A percentile compares a stretch with the other conserved stretches of the same genome.
phyloP scores from a whole-genome alignment of 2,329 filamentous ascomycete species.

The Trichothecium roseum region DNA sequence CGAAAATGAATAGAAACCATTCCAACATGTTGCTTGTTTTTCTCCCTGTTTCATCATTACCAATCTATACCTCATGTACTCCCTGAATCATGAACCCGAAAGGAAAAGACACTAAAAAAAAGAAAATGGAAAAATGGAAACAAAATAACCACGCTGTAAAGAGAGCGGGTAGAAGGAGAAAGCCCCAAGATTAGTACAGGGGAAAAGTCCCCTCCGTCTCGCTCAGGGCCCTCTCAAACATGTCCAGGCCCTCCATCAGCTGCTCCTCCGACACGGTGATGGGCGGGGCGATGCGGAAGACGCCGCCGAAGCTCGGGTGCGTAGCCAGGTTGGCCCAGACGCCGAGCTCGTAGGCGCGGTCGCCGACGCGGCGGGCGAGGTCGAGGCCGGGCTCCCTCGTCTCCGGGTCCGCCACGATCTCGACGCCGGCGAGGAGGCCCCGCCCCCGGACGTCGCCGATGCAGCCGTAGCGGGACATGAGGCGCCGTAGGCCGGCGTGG shows the following conservation, averaged over 20 bases:
- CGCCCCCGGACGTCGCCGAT: conserved; percentile 52
- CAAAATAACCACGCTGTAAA: too few relatives aligned
- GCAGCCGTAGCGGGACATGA: conserved; percentile 44
- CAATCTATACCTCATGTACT: too few relatives aligned
- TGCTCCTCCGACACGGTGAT: conserved; percentile 43
- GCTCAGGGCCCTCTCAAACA: conserved; percentile 46
- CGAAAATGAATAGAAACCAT: too few relatives aligned
- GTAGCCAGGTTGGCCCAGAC: conserved; percentile 47
- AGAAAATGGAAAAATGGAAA: too few relatives aligned
- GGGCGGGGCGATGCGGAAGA: conserved; percentile 49
- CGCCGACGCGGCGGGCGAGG: conserved; percentile 35
- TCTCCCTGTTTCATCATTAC: too few relatives aligned
- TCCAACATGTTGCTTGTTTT: too few relatives aligned
- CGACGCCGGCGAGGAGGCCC: conserved; percentile 46
- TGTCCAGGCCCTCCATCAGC: conserved; percentile 37
- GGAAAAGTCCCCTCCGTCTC: conserved; percentile 19
- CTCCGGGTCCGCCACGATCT: conserved; percentile 41
- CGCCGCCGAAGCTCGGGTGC: conserved; percentile 42
- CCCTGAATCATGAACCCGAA: too few relatives aligned
- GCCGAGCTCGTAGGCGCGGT: conserved; percentile 38
- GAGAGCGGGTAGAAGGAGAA: too few relatives aligned
- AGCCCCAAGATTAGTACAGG: conserved; percentile 11
- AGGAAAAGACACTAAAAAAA: too few relatives aligned
- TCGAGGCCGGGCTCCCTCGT: conserved; percentile 36
- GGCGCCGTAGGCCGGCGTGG: conserved; percentile 31